phyloP scores from a whole-genome alignment of 331 rosid species.

The Quercus lobata region DNA sequence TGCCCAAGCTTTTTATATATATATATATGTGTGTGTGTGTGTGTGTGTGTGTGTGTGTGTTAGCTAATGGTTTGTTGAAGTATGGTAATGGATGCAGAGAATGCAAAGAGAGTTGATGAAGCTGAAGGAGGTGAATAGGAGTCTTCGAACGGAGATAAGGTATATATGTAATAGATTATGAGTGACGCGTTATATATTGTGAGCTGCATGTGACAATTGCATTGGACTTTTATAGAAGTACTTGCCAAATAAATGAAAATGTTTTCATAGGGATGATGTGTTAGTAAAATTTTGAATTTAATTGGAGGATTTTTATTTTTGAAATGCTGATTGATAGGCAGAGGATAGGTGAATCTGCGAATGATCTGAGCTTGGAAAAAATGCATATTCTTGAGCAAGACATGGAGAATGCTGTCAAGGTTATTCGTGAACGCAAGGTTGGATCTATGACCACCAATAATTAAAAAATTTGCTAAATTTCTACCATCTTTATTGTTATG shows the following conservation, averaged over 20 bases:
- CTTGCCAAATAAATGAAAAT: neutral
- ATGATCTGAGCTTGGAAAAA: slow-evolving; percentile 53
- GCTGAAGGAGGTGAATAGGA: slow-evolving; percentile 57
- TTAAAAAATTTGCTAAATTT: neutral
- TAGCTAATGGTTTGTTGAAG: no score
- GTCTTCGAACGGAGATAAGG: slow-evolving; percentile 75
- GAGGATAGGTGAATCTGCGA: slow-evolving; percentile 65
- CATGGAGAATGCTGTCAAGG: slow-evolving; percentile 46
- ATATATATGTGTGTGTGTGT: neutral
- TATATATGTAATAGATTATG: neutral
- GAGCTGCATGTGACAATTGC: neutral
- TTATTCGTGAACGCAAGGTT: slow-evolving; percentile 76
- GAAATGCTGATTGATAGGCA: slow-evolving; percentile 37
- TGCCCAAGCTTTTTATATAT: no score
- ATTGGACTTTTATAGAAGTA: neutral
- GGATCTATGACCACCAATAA: neutral
- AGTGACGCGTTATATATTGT: no score
- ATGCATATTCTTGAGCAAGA: slow-evolving; percentile 57
- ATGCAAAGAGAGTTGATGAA: slow-evolving; percentile 69
- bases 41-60: neutral
- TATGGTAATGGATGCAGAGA: slow-evolving; percentile 31
- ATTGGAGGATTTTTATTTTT: neutral
- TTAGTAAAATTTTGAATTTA: neutral
- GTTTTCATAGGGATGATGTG: neutral
- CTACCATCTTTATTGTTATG: neutral